Evolutionary conservation across 2,329 filamentous ascomycete genomes (phyloP).

Genomic region (Coniochaeta sp.): DNA sequence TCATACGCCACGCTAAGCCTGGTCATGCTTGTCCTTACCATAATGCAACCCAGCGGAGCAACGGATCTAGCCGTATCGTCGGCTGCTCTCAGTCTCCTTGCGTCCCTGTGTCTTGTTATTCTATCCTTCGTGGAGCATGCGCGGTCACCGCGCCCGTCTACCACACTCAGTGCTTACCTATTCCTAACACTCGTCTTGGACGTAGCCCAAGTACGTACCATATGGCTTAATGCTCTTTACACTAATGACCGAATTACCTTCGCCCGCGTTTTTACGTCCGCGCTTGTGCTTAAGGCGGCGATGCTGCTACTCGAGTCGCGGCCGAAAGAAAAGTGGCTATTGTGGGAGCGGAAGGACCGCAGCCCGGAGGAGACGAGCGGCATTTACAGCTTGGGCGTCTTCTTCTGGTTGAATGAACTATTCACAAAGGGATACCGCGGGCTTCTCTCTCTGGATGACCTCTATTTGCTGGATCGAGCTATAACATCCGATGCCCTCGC

Average conservation of each 20-base stretch:
- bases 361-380: conserved; percentile 27
- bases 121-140: conserved; percentile 20
- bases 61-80: no score
- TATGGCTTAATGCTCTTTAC: not conserved
- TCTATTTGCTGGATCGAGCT: no score
- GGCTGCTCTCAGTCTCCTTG: conserved; percentile 13
- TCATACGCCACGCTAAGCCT: no score
- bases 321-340: not conserved
- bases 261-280: no score
- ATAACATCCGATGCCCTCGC: no score
- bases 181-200: conserved; percentile 7
- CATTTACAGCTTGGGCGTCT: conserved; percentile 24
- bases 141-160: conserved; percentile 30
- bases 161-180: conserved; percentile 32
- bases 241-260: no score
- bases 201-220: not conserved
- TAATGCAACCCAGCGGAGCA: no score
- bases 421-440: conserved; percentile 28
- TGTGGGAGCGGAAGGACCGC: conserved; percentile 4
- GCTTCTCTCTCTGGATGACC: no score
- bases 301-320: not conserved
- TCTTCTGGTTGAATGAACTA: conserved; percentile 26
- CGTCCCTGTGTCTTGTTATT: conserved; percentile 3
- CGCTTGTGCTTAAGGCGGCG: not conserved
- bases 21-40: no score